phyloP scores from a whole-genome alignment of 768 basidiomycete genomes.

The Coprinopsis sp. region DNA sequence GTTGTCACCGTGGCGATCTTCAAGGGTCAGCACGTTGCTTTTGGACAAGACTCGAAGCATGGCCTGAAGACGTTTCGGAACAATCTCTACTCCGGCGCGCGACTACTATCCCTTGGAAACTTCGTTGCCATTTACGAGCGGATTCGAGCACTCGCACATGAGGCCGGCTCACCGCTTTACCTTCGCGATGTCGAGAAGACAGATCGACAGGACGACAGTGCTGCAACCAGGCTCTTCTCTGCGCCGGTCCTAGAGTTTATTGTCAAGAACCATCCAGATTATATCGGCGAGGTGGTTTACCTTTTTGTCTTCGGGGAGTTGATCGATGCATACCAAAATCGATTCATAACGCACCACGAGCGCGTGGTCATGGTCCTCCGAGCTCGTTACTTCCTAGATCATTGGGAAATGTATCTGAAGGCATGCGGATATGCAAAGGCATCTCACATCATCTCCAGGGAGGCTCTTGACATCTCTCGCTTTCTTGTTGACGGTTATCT shows the following conservation, averaged over 20 bases:
- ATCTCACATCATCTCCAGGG: constrained; percentile 28
- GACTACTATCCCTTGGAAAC: constrained; percentile 21
- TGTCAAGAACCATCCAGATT: constrained; percentile 20
- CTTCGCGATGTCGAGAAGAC: constrained; percentile 31
- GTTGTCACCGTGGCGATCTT: constrained; percentile 11
- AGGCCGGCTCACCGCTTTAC: constrained; percentile 16
- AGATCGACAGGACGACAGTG: constrained; percentile 42
- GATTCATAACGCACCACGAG: constrained; percentile 19
- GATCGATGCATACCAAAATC: constrained; percentile 34
- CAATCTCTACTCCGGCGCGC: constrained; percentile 23
- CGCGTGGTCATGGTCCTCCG: constrained; percentile 27
- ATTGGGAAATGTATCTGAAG: constrained; percentile 24
- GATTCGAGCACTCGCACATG: constrained; percentile 15
- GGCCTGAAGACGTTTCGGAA: constrained; percentile 22
- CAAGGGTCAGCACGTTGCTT: constrained; percentile 13
- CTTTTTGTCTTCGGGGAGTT: constrained; percentile 38
- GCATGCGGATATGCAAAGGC: constrained; percentile 14
- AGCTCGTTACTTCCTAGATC: constrained; percentile 25
- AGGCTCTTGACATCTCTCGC: constrained; percentile 27
- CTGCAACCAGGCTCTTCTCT: constrained; percentile 36
- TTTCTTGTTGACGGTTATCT: constrained; percentile 30
- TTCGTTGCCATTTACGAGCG: constrained; percentile 17
- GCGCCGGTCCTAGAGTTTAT: constrained; percentile 24
- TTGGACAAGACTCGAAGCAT: constrained; percentile 31
- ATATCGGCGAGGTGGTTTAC: constrained; percentile 25